A percentile compares a stretch with the other conserved stretches of the same genome.
These are phyloP conservation scores for Pleurotus salmoneostramineus DNA, from an alignment of 768 basidiomycete genomes.

Conservation along the genomic window DNA sequence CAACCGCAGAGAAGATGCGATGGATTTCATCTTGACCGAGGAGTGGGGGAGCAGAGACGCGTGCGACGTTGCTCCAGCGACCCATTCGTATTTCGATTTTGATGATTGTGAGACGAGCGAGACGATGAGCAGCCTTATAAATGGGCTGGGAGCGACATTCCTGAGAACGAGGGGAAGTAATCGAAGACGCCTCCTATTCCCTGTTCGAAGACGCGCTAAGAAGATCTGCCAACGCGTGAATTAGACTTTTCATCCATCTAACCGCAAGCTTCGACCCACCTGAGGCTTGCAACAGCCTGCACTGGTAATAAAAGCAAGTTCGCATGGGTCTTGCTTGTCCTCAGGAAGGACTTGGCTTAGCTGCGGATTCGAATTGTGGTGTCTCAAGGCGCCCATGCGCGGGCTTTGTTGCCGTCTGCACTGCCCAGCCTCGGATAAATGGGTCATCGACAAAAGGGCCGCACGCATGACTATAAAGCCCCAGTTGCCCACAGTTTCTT, in stretches of 20 bases:
- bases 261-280: background rate
- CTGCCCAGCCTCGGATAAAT: constrained; percentile 9
- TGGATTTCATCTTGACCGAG: constrained; percentile 12
- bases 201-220: background rate
- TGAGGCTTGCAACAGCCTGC: too few relatives aligned
- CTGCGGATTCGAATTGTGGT: too few relatives aligned
- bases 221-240: background rate
- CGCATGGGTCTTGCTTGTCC: too few relatives aligned
- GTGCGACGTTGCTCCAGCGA: constrained; percentile 18
- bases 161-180: background rate
- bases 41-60: background rate
- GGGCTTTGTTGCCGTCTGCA: constrained; percentile 5
- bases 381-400: constrained; percentile 6
- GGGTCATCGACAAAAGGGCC: constrained; percentile 11
- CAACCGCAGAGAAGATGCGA: constrained; percentile 15
- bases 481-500: background rate
- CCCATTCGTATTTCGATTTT: constrained; percentile 12
- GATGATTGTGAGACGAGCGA: background rate
- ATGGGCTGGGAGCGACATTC: background rate
- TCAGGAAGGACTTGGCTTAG: too few relatives aligned
- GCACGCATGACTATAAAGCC: constrained; percentile 5
- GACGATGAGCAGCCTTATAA: background rate
- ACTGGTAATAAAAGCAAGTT: too few relatives aligned
- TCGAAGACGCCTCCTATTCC: background rate
- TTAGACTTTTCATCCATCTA: background rate